phyloP scores from a whole-genome alignment of 345 rosid genomes.

The Rhizophora apiculata region DNA sequence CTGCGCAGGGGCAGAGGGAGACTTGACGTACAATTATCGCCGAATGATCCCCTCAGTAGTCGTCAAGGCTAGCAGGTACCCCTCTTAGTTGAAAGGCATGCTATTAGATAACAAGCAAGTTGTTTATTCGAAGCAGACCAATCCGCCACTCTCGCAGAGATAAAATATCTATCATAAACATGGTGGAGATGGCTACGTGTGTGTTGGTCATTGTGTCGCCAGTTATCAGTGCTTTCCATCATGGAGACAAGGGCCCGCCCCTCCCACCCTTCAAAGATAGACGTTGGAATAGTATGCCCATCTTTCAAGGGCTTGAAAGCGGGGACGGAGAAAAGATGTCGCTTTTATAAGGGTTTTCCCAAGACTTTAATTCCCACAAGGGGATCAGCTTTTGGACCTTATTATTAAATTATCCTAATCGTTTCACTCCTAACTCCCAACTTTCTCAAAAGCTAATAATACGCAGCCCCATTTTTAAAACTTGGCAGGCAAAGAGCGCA shows the following conservation, averaged over 20 bases:
- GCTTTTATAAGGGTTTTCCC: constrained; percentile 2
- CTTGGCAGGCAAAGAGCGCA: no score
- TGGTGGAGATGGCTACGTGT: constrained; percentile 27
- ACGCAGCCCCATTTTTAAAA: no score
- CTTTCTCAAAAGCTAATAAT: no score
- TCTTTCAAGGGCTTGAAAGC: constrained; percentile 23
- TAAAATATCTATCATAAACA: constrained; percentile 14
- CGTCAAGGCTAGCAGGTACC: constrained; percentile 9
- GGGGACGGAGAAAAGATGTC: constrained; percentile 15
- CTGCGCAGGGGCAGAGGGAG: no score
- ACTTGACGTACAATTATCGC: no score
- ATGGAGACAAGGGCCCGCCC: constrained; percentile 36
- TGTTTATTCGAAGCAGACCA: constrained; percentile 25
- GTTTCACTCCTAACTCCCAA: no score
- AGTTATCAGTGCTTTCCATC: constrained; percentile 45
- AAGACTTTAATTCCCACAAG: constrained; percentile 8
- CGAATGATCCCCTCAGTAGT: not conserved
- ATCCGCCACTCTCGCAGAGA: not conserved
- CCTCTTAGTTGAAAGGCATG: no score
- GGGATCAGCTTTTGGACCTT: constrained; percentile 5
- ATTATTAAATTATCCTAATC: no score
- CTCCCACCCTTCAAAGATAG: constrained; percentile 31
- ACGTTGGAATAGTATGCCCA: constrained; percentile 32
- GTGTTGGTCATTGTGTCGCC: constrained; percentile 41
- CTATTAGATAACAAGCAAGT: no score